Conservation (phyloP, 305 asterid species). For the Solanum hybrid region DNA sequence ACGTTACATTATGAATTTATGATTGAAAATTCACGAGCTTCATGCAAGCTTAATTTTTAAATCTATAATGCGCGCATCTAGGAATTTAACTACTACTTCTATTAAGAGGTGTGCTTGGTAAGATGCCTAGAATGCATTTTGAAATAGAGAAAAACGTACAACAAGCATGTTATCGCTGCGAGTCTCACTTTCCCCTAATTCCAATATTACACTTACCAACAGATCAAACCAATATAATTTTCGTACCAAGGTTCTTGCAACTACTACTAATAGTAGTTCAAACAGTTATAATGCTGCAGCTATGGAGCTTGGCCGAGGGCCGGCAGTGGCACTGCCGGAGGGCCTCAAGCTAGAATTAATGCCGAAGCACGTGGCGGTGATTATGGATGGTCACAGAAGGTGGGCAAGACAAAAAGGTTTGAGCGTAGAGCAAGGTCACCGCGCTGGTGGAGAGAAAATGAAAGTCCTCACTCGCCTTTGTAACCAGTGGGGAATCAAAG, state of each 20-base stretch:
- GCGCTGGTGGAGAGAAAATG: constrained; percentile 2
- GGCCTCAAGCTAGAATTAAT: constrained; percentile 19
- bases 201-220: background rate
- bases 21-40: background rate
- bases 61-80: background rate
- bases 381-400: constrained; percentile 54
- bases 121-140: background rate
- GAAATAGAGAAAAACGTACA: background rate
- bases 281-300: background rate
- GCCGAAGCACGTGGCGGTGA: constrained; percentile 45
- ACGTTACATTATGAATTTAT: background rate
- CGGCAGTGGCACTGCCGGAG: background rate
- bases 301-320: background rate
- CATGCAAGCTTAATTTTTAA: background rate
- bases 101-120: no score
- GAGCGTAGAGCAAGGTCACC: background rate
- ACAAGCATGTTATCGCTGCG: background rate
- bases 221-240: background rate
- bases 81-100: no score
- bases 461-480: constrained; percentile 7
- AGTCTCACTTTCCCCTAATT: background rate
- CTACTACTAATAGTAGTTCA: no score
- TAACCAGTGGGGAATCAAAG: constrained; percentile 18
- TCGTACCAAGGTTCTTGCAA: background rate
- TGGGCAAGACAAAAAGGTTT: constrained; percentile 37